These are phyloP conservation scores for Litchi chinensis DNA, from an alignment of 345 rosid species.

Conservation along the genomic window DNA sequence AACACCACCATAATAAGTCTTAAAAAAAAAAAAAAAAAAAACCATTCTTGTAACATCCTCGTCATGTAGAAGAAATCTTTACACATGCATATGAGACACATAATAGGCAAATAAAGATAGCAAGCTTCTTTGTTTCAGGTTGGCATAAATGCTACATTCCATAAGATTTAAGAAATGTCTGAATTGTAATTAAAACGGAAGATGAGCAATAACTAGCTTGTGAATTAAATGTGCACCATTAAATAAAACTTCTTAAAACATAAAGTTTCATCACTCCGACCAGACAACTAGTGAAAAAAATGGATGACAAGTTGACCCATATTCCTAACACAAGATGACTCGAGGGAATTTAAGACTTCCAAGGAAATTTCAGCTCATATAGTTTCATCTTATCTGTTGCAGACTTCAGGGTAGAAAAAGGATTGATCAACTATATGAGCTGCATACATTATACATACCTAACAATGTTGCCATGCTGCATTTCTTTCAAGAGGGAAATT, in stretches of 20 bases:
- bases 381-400: background rate
- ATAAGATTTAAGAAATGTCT: background rate
- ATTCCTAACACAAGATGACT: background rate
- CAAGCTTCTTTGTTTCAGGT: background rate
- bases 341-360: background rate
- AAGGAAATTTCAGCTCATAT: background rate
- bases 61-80: background rate
- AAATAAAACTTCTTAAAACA: background rate
- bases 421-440: background rate
- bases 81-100: background rate
- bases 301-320: background rate
- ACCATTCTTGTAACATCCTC: background rate
- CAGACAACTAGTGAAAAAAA: background rate
- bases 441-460: constrained; percentile 43
- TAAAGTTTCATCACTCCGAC: background rate
- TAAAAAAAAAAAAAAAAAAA: background rate
- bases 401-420: background rate
- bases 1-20: background rate
- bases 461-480: constrained; percentile 97
- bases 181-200: background rate
- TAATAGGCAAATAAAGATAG: background rate
- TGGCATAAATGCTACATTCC: background rate
- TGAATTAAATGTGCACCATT: background rate
- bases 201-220: background rate
- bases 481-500: constrained; percentile 97